phyloP scores from a whole-genome alignment of 352 stramenopile species.

The Phytophthora melonis region DNA sequence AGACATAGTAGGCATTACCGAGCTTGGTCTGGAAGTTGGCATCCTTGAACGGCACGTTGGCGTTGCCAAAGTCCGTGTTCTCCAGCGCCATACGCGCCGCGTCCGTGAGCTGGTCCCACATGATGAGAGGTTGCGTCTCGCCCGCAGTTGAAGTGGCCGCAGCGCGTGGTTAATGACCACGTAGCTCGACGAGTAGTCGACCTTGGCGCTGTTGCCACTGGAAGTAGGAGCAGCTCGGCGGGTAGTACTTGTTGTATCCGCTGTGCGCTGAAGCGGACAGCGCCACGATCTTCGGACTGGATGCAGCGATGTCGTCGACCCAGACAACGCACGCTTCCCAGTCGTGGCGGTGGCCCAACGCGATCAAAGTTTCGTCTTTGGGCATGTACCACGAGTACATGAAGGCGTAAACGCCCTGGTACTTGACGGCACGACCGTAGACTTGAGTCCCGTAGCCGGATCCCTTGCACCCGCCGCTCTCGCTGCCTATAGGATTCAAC shows the following conservation, averaged over 20 bases:
- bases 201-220: conserved; percentile 20
- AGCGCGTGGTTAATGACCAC: conserved; percentile 29
- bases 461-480: conserved; percentile 23
- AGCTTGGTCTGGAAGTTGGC: conserved; percentile 40
- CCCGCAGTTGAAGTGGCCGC: conserved; percentile 14
- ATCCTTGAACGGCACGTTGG: conserved; percentile 41
- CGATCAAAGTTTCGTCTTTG: conserved; percentile 39
- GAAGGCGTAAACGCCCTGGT: conserved; percentile 27
- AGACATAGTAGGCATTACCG: conserved; percentile 28
- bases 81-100: conserved; percentile 31
- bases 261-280: conserved; percentile 28
- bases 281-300: conserved; percentile 23
- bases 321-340: conserved; percentile 47
- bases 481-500: not conserved
- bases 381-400: conserved; percentile 54
- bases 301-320: conserved; percentile 27
- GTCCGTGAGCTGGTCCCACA: conserved; percentile 35
- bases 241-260: conserved; percentile 36
- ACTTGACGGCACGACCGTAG: conserved; percentile 28
- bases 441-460: conserved; percentile 32
- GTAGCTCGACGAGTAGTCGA: conserved; percentile 34
- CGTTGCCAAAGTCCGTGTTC: conserved; percentile 32
- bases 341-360: conserved; percentile 41
- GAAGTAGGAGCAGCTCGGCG: conserved; percentile 17
- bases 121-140: conserved; percentile 36